Percentiles rank a stretch among this genome's conserved stretches.
phyloP scores from a whole-genome alignment of 768 basidiomycete genomes.

The Phylloporus sp. region DNA sequence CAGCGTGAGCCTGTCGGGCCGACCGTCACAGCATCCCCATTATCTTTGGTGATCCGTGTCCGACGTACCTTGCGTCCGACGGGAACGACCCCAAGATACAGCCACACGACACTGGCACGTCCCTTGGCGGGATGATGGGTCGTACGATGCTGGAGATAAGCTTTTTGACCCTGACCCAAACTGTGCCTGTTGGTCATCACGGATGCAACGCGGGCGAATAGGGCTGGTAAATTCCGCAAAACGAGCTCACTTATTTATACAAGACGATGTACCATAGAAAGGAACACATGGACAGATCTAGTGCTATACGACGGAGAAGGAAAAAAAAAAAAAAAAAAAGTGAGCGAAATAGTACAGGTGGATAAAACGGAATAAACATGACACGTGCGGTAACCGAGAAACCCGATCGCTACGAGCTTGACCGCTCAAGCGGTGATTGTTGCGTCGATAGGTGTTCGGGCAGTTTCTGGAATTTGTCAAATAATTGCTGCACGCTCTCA shows the following conservation, averaged over 20 bases:
- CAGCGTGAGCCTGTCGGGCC: no score
- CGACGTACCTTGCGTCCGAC: no score
- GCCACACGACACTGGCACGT: no score
- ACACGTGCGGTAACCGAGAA: background rate
- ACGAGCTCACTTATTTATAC: background rate
- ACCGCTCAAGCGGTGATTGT: conserved; percentile 5
- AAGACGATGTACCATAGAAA: background rate
- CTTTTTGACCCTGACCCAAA: no score
- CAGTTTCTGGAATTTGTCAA: conserved; percentile 38
- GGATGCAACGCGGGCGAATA: background rate
- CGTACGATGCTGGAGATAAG: no score
- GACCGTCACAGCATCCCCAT: no score
- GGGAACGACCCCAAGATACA: no score
- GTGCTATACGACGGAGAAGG: background rate
- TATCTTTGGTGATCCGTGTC: no score
- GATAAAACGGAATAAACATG: conserved; percentile 19
- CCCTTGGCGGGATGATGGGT: no score
- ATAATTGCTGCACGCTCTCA: conserved; percentile 39
- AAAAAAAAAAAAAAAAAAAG: background rate
- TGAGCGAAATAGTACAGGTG: conserved; percentile 14
- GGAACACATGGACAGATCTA: background rate
- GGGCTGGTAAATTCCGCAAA: background rate
- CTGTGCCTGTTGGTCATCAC: no score
- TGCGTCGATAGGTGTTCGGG: conserved; percentile 11
- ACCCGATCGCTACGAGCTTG: conserved; percentile 10